Evolutionary conservation across 306 rosid species (phyloP).

Genomic region (Acacia crassicarpa): DNA sequence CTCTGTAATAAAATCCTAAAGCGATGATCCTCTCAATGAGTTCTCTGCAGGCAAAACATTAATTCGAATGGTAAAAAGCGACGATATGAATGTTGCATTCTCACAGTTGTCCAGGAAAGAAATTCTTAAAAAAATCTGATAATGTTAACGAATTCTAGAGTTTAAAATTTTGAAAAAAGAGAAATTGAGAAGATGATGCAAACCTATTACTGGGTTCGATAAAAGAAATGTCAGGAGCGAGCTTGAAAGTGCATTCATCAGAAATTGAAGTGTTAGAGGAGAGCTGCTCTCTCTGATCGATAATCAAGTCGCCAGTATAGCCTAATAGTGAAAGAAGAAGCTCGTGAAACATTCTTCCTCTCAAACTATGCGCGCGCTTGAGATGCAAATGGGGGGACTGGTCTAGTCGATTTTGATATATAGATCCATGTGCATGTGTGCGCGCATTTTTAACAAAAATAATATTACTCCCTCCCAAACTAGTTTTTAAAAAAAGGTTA

Average conservation of each 20-base stretch:
- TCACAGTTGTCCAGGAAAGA: constrained; percentile 1
- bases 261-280: constrained; percentile 54
- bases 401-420: background rate
- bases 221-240: constrained; percentile 85
- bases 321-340: constrained; percentile 81
- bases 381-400: background rate
- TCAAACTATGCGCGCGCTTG: background rate
- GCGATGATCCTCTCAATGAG: constrained; percentile 78
- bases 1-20: constrained; percentile 90
- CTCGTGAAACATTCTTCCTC: constrained; percentile 76
- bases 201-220: constrained; percentile 86
- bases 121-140: background rate
- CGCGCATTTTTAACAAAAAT: no score
- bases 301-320: constrained; percentile 91
- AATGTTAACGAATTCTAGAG: background rate
- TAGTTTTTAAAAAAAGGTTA: no score
- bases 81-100: background rate
- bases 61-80: background rate
- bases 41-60: constrained; percentile 60
- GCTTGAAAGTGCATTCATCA: constrained; percentile 73
- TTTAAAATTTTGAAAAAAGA: background rate
- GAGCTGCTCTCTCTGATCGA: constrained; percentile 68
- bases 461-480: no score
- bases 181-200: constrained; percentile 16
- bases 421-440: no score